Base-by-base conservation (phyloP, 2,329 filamentous ascomycete species). In the Fusarium veterinarium region DNA sequence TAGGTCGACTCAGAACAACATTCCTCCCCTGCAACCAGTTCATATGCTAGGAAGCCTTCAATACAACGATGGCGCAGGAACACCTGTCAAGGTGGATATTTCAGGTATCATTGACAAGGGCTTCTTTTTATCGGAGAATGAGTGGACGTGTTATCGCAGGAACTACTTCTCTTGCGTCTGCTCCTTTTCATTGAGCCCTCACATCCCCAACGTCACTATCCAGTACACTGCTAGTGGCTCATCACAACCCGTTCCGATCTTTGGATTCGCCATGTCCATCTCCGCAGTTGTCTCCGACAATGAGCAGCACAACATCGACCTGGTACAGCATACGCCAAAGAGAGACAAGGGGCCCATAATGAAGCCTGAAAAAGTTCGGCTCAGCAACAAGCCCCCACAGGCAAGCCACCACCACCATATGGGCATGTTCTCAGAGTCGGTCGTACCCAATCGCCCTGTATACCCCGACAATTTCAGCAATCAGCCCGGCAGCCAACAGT, bases 241-340 rank as follows among this genome's bases (percentile, higher is more conserved):
- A 14, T 82, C 83, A 20, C 87, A 90, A 31, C 82, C 91, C 2
- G 92, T 89, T 76, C 88, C 86, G 44, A 91, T 97, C 23, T 88
- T 90, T 56, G 90, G 91, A 2, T 95, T 96, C 80, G 92, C 93
- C 48, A 95, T 97, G 88, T 91, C 89, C 59, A 94, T 97, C 68
- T 93, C 94, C 8, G 95, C 95, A 2, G 91, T 94, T 11, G 93
- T 96, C 5, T 92, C 95, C 60, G 92, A 92, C 53, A 90, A 91
- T 56, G 89, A 90, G 56, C 91, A 90, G 35, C 95, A 97, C 81
- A 86, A 85, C 56, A 94, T 97, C 67, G 93, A 96, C 72, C 86
- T 97, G 19, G 92, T 97, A 8, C 94, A 97, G 80, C 94, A 97
- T 80, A 97, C 95, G 0, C 94, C 95, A 0, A 97, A 97, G 82